These are phyloP conservation scores for Myxozyma vanderwaltii DNA, from an alignment of 805 yeast genomes.

Conservation along the genomic window DNA sequence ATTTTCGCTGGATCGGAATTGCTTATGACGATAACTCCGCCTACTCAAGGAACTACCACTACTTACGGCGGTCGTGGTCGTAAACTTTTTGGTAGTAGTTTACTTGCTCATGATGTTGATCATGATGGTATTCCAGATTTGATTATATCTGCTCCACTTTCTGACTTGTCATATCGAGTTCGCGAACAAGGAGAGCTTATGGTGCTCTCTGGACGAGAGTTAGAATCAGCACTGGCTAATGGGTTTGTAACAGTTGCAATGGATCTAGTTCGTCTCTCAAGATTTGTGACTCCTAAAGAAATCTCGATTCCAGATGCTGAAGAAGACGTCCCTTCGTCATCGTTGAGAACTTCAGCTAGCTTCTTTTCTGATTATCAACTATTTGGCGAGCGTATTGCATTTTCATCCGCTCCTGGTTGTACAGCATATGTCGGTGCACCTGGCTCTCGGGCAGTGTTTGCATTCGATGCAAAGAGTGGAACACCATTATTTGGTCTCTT, in stretches of 20 bases:
- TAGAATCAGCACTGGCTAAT: constrained; percentile 19
- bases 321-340: constrained; percentile 40
- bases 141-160: constrained; percentile 50
- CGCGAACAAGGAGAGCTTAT: constrained; percentile 37
- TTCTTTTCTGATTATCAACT: constrained; percentile 14
- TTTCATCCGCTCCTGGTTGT: neutral
- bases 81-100: constrained; percentile 48
- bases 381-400: constrained; percentile 24
- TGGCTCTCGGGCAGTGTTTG: constrained; percentile 23
- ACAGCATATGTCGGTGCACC: constrained; percentile 23
- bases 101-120: constrained; percentile 44
- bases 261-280: constrained; percentile 20
- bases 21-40: constrained; percentile 37
- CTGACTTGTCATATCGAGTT: constrained; percentile 46
- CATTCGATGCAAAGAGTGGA: constrained; percentile 17
- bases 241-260: constrained; percentile 21
- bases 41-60: constrained; percentile 37
- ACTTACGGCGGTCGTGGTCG: constrained; percentile 47
- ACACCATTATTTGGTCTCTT: constrained; percentile 12
- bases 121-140: constrained; percentile 49
- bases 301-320: constrained; percentile 30
- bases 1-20: constrained; percentile 37
- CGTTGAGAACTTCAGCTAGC: constrained; percentile 20
- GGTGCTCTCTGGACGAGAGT: constrained; percentile 21
- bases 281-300: constrained; percentile 13